phyloP scores from a whole-genome alignment of 179 eudicot genomes.

The Silene coronaria region DNA sequence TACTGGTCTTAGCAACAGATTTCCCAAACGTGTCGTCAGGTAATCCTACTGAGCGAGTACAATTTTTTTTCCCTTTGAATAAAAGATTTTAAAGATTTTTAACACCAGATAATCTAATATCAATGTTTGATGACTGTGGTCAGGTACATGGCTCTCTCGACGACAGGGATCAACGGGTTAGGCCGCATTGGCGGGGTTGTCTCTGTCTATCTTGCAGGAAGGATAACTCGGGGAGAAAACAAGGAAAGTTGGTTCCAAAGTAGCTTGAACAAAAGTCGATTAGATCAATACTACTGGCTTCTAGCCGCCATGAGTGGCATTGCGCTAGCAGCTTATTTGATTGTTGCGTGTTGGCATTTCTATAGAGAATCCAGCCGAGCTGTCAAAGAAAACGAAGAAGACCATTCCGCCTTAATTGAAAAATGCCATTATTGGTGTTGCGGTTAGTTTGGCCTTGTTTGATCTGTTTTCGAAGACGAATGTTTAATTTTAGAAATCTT shows the following conservation, averaged over 20 bases:
- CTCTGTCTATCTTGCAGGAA: neutral
- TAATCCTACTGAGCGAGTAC: neutral
- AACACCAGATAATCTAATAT: too few species aligned
- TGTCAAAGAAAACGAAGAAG: neutral
- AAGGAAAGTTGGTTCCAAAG: neutral
- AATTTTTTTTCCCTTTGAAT: too few species aligned
- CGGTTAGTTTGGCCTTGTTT: neutral
- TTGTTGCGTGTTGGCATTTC: slow-evolving; percentile 1
- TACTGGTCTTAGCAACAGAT: neutral
- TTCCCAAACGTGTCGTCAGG: neutral
- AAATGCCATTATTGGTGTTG: neutral
- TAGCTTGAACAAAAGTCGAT: slow-evolving; percentile 10
- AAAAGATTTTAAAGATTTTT: too few species aligned
- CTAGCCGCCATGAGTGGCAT: neutral
- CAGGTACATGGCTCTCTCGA: slow-evolving; percentile 9
- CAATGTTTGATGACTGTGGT: neutral
- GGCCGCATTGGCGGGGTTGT: neutral
- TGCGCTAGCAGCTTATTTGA: neutral
- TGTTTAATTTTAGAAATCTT: neutral
- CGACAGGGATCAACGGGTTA: neutral
- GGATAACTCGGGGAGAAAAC: neutral
- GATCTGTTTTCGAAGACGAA: too few species aligned
- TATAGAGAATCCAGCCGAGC: neutral
- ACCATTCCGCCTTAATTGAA: neutral
- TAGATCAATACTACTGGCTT: slow-evolving; percentile 9